Base-by-base conservation (phyloP, 257 asterid genomes). In the Penstemon barbatus region DNA sequence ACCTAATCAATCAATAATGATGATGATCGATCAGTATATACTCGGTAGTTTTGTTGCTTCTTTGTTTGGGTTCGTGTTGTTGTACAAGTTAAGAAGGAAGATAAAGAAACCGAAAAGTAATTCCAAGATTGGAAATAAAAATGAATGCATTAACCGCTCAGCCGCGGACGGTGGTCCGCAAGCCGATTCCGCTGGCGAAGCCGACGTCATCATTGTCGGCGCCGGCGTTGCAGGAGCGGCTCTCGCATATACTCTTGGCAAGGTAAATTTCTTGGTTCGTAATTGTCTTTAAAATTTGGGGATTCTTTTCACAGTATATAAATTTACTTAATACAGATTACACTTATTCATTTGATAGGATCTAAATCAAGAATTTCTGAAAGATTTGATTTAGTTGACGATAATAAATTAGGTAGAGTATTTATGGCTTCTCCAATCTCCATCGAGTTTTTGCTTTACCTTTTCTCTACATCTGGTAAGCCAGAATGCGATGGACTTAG, bases 141-240 rank as follows among this genome's bases (percentile, higher is more conserved):
- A 75, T 8, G 76, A 66, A 19, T 12, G 62, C 70, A 2, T 68
- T 48, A 42, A 42, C 4, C 66, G 66, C 57, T 74, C 79, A 44
- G 70, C 61, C 18, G 71, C 42, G 0, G 58, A n/a, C 48, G 81
- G 54, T 18, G 78, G 42, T 10, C 65, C 4, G 15, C 69, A 44
- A 65, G 10, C 44, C 70, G 73, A 58, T 44, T 57, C 33, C 45
- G 79, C 85, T 63, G 43, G 86, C 72, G 74, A 58, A 45, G 61
- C 18, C 45, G 79, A 89, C 66, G 43, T 88, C 72, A 78, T 88
- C 69, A 74, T 88, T 13, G 93, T 86, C 52, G 96, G 96, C 49
- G 96, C 94, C 40, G 94, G 96, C 2, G 89, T 89, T 54, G 91
- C 91, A 0, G 96, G 94, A 11, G 83, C 94, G 3, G 91, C 94